Conservation (phyloP, 495 filamentous ascomycete genomes). For the Neurospora discreta region DNA sequence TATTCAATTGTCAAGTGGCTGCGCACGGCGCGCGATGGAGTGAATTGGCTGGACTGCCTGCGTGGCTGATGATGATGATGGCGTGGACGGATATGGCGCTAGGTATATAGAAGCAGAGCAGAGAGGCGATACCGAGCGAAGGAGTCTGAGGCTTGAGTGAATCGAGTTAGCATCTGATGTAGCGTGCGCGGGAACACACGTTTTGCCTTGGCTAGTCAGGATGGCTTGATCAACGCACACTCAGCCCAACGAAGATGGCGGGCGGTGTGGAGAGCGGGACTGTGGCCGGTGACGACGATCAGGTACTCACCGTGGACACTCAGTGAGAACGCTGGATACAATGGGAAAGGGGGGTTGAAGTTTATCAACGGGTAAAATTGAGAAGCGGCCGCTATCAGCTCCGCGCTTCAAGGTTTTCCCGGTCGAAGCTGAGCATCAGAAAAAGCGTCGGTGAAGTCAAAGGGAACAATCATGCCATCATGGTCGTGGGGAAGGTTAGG, state of each 20-base stretch:
- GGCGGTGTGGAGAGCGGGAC: background rate
- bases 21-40: background rate
- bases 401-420: no score
- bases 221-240: background rate
- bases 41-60: background rate
- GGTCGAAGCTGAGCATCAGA: background rate
- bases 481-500: background rate
- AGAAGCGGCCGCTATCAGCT: background rate
- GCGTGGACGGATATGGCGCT: background rate
- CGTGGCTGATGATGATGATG: background rate
- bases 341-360: background rate
- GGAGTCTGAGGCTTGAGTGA: background rate
- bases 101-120: background rate
- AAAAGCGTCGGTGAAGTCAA: background rate
- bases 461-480: background rate
- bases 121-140: background rate
- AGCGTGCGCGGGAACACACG: background rate
- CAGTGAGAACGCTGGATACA: background rate
- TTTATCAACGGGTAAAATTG: background rate
- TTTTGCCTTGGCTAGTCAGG: background rate
- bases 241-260: background rate
- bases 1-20: background rate
- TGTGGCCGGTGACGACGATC: background rate
- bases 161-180: background rate
- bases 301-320: background rate